phyloP scores from a whole-genome alignment of 805 yeast species.

The Metschnikowia dekortorum region DNA sequence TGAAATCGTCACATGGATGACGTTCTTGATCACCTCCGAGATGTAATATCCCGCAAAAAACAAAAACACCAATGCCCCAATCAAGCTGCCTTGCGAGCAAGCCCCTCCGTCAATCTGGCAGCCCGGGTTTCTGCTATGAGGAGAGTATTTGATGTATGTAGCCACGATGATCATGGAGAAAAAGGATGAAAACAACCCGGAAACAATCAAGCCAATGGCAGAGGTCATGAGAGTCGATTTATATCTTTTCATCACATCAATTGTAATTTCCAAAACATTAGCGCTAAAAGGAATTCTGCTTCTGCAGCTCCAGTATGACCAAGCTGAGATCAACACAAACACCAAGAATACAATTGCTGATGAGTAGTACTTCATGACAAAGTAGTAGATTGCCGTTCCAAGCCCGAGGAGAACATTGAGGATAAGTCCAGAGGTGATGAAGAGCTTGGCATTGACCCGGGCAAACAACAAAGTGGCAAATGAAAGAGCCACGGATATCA shows the following conservation, averaged over 20 bases:
- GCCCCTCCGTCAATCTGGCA: constrained; percentile 50
- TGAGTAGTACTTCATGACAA: constrained; percentile 65
- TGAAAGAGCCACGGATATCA: constrained; percentile 57
- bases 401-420: constrained; percentile 64
- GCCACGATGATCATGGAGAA: constrained; percentile 69
- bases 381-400: constrained; percentile 72
- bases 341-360: constrained; percentile 74
- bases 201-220: constrained; percentile 52
- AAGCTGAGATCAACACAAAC: constrained; percentile 60
- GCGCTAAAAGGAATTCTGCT: constrained; percentile 71
- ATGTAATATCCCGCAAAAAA: constrained; percentile 82
- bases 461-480: constrained; percentile 55
- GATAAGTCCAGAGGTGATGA: constrained; percentile 65
- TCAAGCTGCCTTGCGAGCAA: constrained; percentile 55
- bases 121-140: constrained; percentile 46
- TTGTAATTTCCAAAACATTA: constrained; percentile 61
- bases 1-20: constrained; percentile 74
- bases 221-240: constrained; percentile 68
- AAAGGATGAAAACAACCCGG: constrained; percentile 60
- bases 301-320: constrained; percentile 70
- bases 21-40: constrained; percentile 75
- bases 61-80: constrained; percentile 67
- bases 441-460: constrained; percentile 57
- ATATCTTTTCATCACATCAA: constrained; percentile 68
- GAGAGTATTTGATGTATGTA: constrained; percentile 72